Evolutionary conservation across 495 filamentous ascomycete species (phyloP).

Genomic region (Filosporella fistucella): DNA sequence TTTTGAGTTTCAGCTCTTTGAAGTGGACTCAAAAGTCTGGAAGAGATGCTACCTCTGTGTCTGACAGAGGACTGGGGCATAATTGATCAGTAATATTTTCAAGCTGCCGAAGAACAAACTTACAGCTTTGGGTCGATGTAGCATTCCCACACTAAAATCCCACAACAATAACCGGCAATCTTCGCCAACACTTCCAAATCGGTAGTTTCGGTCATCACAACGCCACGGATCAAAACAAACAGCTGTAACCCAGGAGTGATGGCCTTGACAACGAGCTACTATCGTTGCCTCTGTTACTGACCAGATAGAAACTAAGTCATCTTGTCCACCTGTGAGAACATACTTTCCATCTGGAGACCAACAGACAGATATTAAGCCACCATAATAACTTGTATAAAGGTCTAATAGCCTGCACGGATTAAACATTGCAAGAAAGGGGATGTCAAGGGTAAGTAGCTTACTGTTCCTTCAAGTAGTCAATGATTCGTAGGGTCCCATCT

Average conservation of each 20-base stretch:
- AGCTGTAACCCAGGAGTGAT: conserved; percentile 91
- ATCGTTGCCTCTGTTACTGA: conserved; percentile 76
- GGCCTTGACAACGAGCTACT: conserved; percentile 87
- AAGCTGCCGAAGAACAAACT: conserved; percentile 26
- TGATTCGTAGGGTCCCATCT: conserved; percentile 82
- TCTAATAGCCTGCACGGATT: conserved; percentile 61
- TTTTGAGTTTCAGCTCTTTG: conserved; percentile 45
- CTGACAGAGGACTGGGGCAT: conserved; percentile 39
- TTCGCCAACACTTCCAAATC: conserved; percentile 93
- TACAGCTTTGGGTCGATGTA: conserved; percentile 82
- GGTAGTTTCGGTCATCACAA: conserved; percentile 90
- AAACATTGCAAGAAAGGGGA: background rate
- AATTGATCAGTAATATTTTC: background rate
- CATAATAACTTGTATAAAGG: conserved; percentile 87
- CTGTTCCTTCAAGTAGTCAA: conserved; percentile 90
- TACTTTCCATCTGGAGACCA: conserved; percentile 99
- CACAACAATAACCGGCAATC: conserved; percentile 86
- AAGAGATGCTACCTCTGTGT: conserved; percentile 59
- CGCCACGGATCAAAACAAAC: conserved; percentile 96
- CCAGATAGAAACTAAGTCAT: conserved; percentile 95
- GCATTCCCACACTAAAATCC: conserved; percentile 97
- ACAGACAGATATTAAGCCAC: conserved; percentile 84
- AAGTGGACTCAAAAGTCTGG: conserved; percentile 36
- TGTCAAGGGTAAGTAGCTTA: conserved; percentile 39
- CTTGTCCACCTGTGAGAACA: conserved; percentile 90